A percentile compares a stretch with the other conserved stretches of the same genome.
Conservation (phyloP, 2,329 filamentous ascomycete genomes). For the Epichloe baconii region DNA sequence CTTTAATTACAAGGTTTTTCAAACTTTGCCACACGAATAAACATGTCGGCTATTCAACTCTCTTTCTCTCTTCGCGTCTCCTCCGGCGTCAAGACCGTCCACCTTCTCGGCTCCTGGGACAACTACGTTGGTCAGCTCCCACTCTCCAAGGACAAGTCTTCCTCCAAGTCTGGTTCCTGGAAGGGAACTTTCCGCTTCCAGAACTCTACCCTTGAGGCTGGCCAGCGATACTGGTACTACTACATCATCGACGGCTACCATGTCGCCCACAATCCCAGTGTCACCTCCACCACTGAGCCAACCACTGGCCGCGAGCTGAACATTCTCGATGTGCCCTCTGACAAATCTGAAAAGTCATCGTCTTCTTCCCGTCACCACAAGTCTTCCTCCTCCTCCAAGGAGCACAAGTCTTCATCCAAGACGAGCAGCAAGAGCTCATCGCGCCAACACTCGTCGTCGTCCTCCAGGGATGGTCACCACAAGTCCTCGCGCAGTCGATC, state of each 20-base stretch:
- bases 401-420: slow-evolving; percentile 23
- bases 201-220: slow-evolving; percentile 69
- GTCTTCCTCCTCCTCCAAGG: slow-evolving; percentile 15
- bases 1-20: neutral
- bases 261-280: slow-evolving; percentile 88
- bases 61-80: slow-evolving; percentile 95
- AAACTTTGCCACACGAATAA: slow-evolving; percentile 19
- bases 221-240: slow-evolving; percentile 99
- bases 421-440: slow-evolving; percentile 23
- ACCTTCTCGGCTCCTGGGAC: slow-evolving; percentile 97
- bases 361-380: slow-evolving; percentile 24
- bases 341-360: slow-evolving; percentile 26
- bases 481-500: slow-evolving; percentile 30
- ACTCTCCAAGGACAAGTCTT: slow-evolving; percentile 73
- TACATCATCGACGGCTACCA: slow-evolving; percentile 99
- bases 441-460: slow-evolving; percentile 28
- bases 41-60: slow-evolving; percentile 84
- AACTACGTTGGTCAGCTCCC: slow-evolving; percentile 91
- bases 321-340: slow-evolving; percentile 77
- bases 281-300: slow-evolving; percentile 80
- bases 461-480: slow-evolving; percentile 31
- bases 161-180: slow-evolving; percentile 82
- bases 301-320: slow-evolving; percentile 95
- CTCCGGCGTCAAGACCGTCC: slow-evolving; percentile 91
- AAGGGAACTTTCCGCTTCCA: slow-evolving; percentile 95